These are phyloP conservation scores for Aspergillus tamarii DNA, from an alignment of 2,329 filamentous ascomycete species.

Conservation along the genomic window DNA sequence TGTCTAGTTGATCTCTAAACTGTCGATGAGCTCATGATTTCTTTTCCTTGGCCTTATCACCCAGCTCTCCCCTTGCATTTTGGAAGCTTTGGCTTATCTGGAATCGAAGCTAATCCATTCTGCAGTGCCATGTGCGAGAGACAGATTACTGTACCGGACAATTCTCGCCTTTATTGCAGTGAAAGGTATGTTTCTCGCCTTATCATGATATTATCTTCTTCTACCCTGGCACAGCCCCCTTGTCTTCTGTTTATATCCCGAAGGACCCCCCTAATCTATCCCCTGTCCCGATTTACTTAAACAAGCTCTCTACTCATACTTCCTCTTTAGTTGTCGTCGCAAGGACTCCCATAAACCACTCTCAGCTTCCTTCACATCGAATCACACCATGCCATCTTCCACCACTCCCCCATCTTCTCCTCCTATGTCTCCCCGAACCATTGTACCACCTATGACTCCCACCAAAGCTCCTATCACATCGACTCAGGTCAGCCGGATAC, in stretches of 20 bases:
- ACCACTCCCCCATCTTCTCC: conserved; percentile 39
- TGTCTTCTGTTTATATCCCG: conserved; percentile 16
- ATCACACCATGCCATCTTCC: conserved; percentile 31
- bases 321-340: conserved; percentile 45
- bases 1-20: conserved; percentile 20
- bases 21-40: conserved; percentile 7
- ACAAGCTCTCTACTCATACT: conserved; percentile 4
- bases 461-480: conserved; percentile 31
- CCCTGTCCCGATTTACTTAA: conserved; percentile 5
- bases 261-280: conserved; percentile 6
- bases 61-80: conserved; percentile 23
- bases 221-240: conserved; percentile 10
- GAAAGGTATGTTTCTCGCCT: conserved; percentile 55
- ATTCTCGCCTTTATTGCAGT: conserved; percentile 65
- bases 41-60: conserved; percentile 21
- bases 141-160: conserved; percentile 65
- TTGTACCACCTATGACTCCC: conserved; percentile 41
- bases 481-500: conserved; percentile 42
- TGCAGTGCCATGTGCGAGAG: conserved; percentile 66
- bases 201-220: conserved; percentile 16
- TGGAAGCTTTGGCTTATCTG: conserved; percentile 24
- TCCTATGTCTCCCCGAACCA: conserved; percentile 39
- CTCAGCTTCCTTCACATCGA: conserved; percentile 41
- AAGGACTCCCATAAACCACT: conserved; percentile 52
- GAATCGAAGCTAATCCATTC: conserved; percentile 30